These are phyloP conservation scores for Dendrothele bispora DNA, from an alignment of 768 basidiomycete genomes.

Conservation along the genomic window DNA sequence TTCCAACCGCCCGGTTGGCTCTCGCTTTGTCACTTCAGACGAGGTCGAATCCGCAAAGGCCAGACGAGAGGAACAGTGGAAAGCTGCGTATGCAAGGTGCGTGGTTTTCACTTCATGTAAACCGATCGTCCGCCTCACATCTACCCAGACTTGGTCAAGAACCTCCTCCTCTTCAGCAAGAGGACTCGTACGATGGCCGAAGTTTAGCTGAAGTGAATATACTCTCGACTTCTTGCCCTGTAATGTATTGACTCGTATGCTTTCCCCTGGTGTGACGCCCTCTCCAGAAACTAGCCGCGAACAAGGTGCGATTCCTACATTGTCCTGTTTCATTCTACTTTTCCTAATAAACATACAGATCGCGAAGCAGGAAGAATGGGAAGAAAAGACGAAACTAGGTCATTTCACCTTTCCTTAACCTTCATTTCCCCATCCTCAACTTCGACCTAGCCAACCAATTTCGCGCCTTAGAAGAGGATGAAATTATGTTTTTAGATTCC, in stretches of 20 bases:
- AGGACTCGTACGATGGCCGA: conserved; percentile 80
- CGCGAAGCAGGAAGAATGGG: conserved; percentile 93
- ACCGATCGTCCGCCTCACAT: conserved; percentile 9
- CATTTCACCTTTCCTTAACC: conserved; percentile 20
- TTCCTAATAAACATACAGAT: conserved; percentile 42
- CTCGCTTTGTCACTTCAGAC: conserved; percentile 79
- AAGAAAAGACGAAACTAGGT: conserved; percentile 81
- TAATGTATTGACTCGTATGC: conserved; percentile 46
- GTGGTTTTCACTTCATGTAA: conserved; percentile 3
- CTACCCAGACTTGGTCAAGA: conserved; percentile 73
- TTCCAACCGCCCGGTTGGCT: conserved; percentile 70
- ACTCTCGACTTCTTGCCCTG: conserved; percentile 23
- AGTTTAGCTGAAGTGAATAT: conserved; percentile 83
- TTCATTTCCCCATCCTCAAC: background rate
- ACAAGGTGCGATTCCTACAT: conserved; percentile 54
- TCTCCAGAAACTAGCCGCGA: conserved; percentile 83
- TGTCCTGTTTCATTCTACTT: conserved; percentile 1
- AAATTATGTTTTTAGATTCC: conserved; percentile 86
- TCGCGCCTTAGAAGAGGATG: conserved; percentile 86
- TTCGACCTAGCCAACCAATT: conserved; percentile 73
- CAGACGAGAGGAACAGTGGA: conserved; percentile 83
- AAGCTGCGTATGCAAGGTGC: conserved; percentile 83
- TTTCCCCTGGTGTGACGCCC: conserved; percentile 38
- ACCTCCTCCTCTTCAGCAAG: conserved; percentile 72
- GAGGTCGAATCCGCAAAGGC: conserved; percentile 75